Percentiles rank a stretch among this genome's conserved stretches.
These are phyloP conservation scores for Lasiosphaeris hirsuta DNA, from an alignment of 495 filamentous ascomycete genomes.

Conservation along the genomic window DNA sequence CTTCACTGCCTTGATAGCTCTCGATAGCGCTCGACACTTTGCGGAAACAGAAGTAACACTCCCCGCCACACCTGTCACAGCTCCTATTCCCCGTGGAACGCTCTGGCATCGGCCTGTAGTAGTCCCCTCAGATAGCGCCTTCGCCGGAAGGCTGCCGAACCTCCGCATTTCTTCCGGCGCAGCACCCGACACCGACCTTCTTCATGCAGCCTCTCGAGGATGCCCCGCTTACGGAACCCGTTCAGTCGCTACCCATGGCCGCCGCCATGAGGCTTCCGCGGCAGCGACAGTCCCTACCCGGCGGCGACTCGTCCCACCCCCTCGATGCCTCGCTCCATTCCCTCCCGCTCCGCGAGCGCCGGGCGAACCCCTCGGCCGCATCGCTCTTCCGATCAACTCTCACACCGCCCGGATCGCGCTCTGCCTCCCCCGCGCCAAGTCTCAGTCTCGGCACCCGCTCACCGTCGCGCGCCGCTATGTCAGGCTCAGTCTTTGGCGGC, in stretches of 20 bases:
- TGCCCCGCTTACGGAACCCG: slow-evolving; percentile 37
- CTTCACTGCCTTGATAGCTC: too few relatives aligned
- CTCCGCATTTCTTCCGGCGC: slow-evolving; percentile 1
- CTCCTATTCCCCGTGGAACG: too few relatives aligned
- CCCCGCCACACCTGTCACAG: too few relatives aligned
- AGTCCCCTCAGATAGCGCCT: too few relatives aligned
- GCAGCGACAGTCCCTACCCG: slow-evolving; percentile 35
- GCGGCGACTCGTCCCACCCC: slow-evolving; percentile 30
- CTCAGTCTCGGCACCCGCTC: slow-evolving; percentile 41
- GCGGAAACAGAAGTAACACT: too few relatives aligned
- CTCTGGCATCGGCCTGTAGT: too few relatives aligned
- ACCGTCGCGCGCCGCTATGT: slow-evolving; percentile 48
- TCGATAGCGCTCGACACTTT: too few relatives aligned
- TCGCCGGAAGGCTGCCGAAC: not conserved
- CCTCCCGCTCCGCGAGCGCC: slow-evolving; percentile 39
- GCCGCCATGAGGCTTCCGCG: slow-evolving; percentile 35
- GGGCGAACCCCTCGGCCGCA: slow-evolving; percentile 56
- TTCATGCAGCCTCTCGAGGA: slow-evolving; percentile 46
- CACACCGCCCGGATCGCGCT: slow-evolving; percentile 51
- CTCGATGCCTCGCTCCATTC: slow-evolving; percentile 45
- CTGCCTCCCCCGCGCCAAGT: slow-evolving; percentile 51
- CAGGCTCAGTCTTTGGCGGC: slow-evolving; percentile 47
- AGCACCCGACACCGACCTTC: slow-evolving; percentile 2
- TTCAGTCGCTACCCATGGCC: slow-evolving; percentile 42
- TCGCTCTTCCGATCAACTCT: slow-evolving; percentile 57